These are phyloP conservation scores for Globisporangium cylindrosporum DNA, from an alignment of 352 stramenopile genomes.

Conservation along the genomic window DNA sequence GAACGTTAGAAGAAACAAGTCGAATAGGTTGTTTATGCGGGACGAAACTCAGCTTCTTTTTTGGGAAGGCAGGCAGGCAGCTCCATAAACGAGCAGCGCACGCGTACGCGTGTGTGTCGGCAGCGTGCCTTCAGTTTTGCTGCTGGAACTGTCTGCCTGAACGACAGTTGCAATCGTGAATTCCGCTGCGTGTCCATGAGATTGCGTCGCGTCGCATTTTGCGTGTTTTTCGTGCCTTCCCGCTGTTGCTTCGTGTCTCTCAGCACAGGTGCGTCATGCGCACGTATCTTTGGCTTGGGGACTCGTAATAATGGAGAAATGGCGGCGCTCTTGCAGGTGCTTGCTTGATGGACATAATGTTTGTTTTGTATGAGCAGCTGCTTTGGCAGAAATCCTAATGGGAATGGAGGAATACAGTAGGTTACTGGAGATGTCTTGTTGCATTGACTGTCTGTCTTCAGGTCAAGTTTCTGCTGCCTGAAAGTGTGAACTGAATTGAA, in stretches of 20 bases:
- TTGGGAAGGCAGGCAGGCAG: too few relatives aligned
- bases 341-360: too few relatives aligned
- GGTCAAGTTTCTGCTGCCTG: not conserved
- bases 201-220: not conserved
- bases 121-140: not conserved
- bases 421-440: not conserved
- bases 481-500: not conserved
- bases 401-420: not conserved
- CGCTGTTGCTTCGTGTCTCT: constrained; percentile 2
- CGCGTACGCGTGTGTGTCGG: not conserved
- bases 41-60: not conserved
- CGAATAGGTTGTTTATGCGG: too few relatives aligned
- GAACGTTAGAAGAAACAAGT: too few relatives aligned
- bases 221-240: not conserved
- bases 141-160: not conserved
- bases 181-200: not conserved
- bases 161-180: not conserved
- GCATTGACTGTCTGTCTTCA: not conserved
- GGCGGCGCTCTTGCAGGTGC: not conserved
- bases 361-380: not conserved
- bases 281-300: constrained; percentile 1
- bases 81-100: not conserved
- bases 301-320: not conserved
- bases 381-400: not conserved
- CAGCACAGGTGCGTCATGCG: not conserved